A percentile compares a stretch with the other conserved stretches of the same genome.
phyloP scores from a whole-genome alignment of 805 yeast genomes.

The Wickerhamiella parazyma region DNA sequence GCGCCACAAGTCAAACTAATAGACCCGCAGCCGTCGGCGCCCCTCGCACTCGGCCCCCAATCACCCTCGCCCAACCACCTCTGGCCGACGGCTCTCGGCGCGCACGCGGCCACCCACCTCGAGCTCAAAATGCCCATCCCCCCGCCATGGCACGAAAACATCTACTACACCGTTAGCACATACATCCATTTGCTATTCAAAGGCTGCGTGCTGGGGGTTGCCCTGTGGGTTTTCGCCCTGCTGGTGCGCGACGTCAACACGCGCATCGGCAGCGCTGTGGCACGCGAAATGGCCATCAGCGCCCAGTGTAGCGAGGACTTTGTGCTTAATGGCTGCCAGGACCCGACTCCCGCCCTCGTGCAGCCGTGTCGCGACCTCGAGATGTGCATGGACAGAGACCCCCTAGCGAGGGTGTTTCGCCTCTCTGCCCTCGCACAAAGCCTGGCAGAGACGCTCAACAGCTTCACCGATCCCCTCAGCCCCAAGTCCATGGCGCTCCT shows the following conservation, averaged over 20 bases:
- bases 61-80: background rate
- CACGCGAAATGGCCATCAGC: constrained; percentile 45
- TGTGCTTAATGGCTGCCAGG: constrained; percentile 50
- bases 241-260: constrained; percentile 53
- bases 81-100: constrained; percentile 18
- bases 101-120: constrained; percentile 14
- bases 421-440: constrained; percentile 64
- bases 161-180: constrained; percentile 44
- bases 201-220: constrained; percentile 32
- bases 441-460: constrained; percentile 63
- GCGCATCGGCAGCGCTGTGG: constrained; percentile 44
- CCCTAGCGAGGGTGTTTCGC: constrained; percentile 40
- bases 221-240: constrained; percentile 38
- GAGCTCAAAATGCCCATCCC: constrained; percentile 21
- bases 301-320: constrained; percentile 55
- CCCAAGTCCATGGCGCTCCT: constrained; percentile 19
- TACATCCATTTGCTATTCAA: constrained; percentile 56
- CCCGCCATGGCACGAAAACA: constrained; percentile 21
- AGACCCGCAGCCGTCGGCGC: background rate
- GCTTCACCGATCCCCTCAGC: constrained; percentile 54
- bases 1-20: background rate
- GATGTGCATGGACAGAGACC: constrained; percentile 68
- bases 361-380: constrained; percentile 56
- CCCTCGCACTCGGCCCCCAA: background rate
- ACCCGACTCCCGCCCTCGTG: constrained; percentile 64